phyloP scores from a whole-genome alignment of 1,284 basidiomycete species.

The Microbotryum violaceum region DNA sequence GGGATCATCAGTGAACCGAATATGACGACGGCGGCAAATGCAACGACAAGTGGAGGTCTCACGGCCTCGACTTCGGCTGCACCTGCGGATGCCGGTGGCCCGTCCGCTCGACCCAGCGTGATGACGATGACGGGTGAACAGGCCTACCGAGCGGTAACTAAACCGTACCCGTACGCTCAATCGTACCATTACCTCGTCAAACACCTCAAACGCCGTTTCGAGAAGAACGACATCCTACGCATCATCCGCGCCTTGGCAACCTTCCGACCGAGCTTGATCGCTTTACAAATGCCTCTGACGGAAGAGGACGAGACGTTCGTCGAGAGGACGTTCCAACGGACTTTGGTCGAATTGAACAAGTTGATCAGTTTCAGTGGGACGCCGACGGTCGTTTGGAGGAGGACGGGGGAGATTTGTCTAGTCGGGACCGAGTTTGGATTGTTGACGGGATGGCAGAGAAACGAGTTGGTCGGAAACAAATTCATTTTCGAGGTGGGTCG shows the following conservation, averaged over 20 bases:
- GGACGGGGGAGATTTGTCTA: slow-evolving; percentile 94
- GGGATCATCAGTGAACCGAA: too few species aligned
- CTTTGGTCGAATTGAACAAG: slow-evolving; percentile 89
- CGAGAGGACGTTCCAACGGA: slow-evolving; percentile 89
- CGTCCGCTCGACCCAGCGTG: neutral
- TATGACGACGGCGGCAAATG: neutral
- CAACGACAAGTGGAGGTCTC: neutral
- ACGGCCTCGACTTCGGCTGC: neutral
- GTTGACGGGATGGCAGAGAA: slow-evolving; percentile 78
- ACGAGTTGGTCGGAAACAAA: slow-evolving; percentile 66
- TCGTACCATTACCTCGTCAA: slow-evolving; percentile 93
- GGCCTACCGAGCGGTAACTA: slow-evolving; percentile 67
- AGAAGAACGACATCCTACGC: slow-evolving; percentile 88
- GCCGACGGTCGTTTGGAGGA: slow-evolving; percentile 97
- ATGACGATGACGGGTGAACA: slow-evolving; percentile 43
- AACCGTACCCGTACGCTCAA: slow-evolving; percentile 73
- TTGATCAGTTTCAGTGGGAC: slow-evolving; percentile 95
- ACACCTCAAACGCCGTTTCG: slow-evolving; percentile 76
- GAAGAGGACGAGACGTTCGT: slow-evolving; percentile 86
- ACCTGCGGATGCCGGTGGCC: neutral
- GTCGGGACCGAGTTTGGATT: slow-evolving; percentile 94
- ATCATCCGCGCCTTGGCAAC: slow-evolving; percentile 91
- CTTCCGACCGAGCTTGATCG: slow-evolving; percentile 89
- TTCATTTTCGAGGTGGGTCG: slow-evolving; percentile 75
- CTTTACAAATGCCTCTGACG: slow-evolving; percentile 87